Percentiles rank a stretch among this genome's conserved stretches.
Conservation (phyloP, 2,329 filamentous ascomycete genomes). For the Pyricularia pennisetigena region DNA sequence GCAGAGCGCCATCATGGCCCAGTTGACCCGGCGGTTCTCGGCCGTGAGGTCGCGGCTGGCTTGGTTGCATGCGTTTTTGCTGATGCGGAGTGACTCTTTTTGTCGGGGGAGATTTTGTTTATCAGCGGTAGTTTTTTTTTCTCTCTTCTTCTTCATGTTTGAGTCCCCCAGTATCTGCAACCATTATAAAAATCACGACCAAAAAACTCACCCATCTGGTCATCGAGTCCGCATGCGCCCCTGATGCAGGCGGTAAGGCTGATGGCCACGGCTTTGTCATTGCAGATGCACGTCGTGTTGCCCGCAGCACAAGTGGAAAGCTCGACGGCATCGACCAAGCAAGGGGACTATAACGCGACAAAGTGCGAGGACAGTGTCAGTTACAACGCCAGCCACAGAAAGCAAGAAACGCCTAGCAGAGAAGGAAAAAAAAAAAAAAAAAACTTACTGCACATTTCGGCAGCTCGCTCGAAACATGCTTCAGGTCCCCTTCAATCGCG, state of each 20-base stretch:
- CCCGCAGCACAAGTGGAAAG: neutral
- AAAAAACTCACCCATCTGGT: neutral
- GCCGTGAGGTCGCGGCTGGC: neutral
- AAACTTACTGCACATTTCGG: neutral
- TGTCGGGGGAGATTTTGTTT: no score
- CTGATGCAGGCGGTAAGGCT: neutral
- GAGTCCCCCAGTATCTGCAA: no score
- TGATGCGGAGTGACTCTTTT: neutral
- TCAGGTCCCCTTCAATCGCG: neutral
- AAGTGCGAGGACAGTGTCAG: neutral
- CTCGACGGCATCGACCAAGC: neutral
- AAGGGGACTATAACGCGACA: neutral
- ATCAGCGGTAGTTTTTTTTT: no score
- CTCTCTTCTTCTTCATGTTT: no score
- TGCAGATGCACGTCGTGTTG: neutral
- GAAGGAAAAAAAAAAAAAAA: neutral
- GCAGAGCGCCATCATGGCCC: neutral
- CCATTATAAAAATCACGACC: no score
- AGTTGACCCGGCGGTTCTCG: neutral
- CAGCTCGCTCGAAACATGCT: neutral
- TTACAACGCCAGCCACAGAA: neutral
- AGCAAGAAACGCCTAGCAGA: neutral
- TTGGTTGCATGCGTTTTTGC: neutral
- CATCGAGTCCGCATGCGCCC: neutral
- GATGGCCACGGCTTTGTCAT: neutral